Percentiles rank a stretch among this genome's conserved stretches.
These are phyloP conservation scores for Erysimum pusillum DNA, from an alignment of 441 rosid species.

Conservation along the genomic window DNA sequence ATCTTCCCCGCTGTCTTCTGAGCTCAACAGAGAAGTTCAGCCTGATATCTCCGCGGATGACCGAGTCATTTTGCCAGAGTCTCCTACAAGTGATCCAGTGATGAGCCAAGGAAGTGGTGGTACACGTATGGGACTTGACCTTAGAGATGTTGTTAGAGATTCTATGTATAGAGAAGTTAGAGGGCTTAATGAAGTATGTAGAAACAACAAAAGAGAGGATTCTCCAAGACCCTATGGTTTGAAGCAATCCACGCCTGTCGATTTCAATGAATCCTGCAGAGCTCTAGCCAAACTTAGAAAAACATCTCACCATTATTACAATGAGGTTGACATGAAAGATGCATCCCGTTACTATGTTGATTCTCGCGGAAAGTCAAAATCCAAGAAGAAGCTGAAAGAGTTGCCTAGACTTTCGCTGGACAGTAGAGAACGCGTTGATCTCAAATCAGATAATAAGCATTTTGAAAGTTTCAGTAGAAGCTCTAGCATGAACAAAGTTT, in stretches of 20 bases:
- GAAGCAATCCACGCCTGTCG: constrained; percentile 62
- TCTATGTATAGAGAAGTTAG: constrained; percentile 87
- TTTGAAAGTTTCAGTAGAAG: constrained; percentile 54
- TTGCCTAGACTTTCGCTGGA: constrained; percentile 81
- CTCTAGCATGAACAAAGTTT: constrained; percentile 50
- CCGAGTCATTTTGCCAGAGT: constrained; percentile 65
- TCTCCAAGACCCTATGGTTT: constrained; percentile 71
- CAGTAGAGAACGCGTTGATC: constrained; percentile 58
- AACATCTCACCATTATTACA: constrained; percentile 63
- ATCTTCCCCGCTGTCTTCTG: constrained; percentile 76
- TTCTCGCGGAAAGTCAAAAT: constrained; percentile 65
- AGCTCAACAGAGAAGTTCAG: constrained; percentile 58
- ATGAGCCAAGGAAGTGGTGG: constrained; percentile 56
- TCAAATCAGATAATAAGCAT: constrained; percentile 49
- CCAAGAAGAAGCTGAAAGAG: constrained; percentile 70
- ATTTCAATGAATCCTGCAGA: constrained; percentile 73
- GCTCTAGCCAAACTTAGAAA: constrained; percentile 72
- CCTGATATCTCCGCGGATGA: constrained; percentile 66
- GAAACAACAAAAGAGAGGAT: constrained; percentile 69
- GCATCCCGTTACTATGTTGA: constrained; percentile 71
- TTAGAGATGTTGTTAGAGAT: constrained; percentile 88
- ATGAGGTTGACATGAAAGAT: constrained; percentile 61
- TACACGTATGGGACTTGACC: constrained; percentile 65
- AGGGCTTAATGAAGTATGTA: constrained; percentile 60
- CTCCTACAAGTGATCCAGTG: constrained; percentile 62